These are phyloP conservation scores for Nigrospora oryzae DNA, from an alignment of 2,329 filamentous ascomycete genomes.

Conservation along the genomic window DNA sequence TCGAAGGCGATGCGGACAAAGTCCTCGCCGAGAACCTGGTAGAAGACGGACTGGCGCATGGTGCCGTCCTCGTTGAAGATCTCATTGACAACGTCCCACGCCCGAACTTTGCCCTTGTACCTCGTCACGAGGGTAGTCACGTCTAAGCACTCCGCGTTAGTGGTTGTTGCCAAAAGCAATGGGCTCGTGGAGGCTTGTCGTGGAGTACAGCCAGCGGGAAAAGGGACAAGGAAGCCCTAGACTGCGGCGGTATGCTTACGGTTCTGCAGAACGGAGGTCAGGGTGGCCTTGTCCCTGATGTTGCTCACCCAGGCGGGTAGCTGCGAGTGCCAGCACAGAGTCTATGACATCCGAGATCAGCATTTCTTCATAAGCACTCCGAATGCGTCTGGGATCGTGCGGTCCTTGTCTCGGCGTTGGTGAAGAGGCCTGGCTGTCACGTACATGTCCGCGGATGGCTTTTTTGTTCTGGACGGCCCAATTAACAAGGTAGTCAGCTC, in stretches of 20 bases:
- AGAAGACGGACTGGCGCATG: slow-evolving; percentile 56
- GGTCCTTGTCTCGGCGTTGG: too few species aligned
- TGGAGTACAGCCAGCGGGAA: neutral
- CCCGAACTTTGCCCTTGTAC: slow-evolving; percentile 53
- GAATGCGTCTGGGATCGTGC: too few species aligned
- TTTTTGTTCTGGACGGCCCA: slow-evolving; percentile 48
- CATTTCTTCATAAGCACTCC: too few species aligned
- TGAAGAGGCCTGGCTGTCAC: too few species aligned
- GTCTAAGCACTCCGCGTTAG: slow-evolving; percentile 17
- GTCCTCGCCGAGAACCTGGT: slow-evolving; percentile 58
- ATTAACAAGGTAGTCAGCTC: slow-evolving; percentile 51
- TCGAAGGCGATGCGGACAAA: slow-evolving; percentile 64
- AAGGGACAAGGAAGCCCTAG: neutral
- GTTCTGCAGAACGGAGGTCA: slow-evolving; percentile 48
- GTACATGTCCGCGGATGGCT: slow-evolving; percentile 47
- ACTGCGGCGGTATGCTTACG: slow-evolving; percentile 13
- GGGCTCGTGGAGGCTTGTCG: neutral
- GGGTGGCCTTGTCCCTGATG: slow-evolving; percentile 20
- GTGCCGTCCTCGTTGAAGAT: slow-evolving; percentile 54
- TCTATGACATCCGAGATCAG: slow-evolving; percentile 30
- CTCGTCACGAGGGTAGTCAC: slow-evolving; percentile 46
- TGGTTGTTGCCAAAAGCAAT: neutral
- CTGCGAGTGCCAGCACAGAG: slow-evolving; percentile 57
- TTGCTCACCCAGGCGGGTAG: slow-evolving; percentile 50
- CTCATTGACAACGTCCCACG: slow-evolving; percentile 54